Evolutionary conservation across 768 basidiomycete genomes (phyloP).

Genomic region (Cubamyces sp.): DNA sequence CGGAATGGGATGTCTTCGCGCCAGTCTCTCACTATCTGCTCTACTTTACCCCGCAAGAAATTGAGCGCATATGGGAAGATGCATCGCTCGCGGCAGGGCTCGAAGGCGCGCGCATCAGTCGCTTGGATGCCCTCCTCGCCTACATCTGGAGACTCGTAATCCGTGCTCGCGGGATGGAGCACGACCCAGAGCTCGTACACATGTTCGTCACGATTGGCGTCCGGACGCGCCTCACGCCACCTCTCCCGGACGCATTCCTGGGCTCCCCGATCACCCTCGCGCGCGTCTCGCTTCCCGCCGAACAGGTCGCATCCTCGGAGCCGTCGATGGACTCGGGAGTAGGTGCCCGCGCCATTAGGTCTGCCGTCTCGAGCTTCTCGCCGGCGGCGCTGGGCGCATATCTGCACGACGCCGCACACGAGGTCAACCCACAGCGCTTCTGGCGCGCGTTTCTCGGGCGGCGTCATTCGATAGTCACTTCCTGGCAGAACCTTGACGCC

Average conservation of each 20-base stretch:
- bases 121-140: constrained; percentile 42
- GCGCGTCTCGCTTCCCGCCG: constrained; percentile 28
- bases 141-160: constrained; percentile 42
- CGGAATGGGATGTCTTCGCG: constrained; percentile 16
- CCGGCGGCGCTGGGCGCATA: constrained; percentile 34
- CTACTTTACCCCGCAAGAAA: constrained; percentile 28
- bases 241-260: constrained; percentile 34
- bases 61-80: constrained; percentile 39
- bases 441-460: constrained; percentile 42
- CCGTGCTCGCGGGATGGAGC: constrained; percentile 34
- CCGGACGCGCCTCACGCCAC: constrained; percentile 29
- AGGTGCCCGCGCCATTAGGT: constrained; percentile 37
- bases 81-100: constrained; percentile 3
- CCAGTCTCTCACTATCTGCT: constrained; percentile 16
- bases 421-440: constrained; percentile 35
- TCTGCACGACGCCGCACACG: constrained; percentile 41
- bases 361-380: constrained; percentile 32
- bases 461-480: constrained; percentile 39
- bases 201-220: constrained; percentile 36
- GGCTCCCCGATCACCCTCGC: constrained; percentile 40
- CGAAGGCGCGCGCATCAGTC: constrained; percentile 30
- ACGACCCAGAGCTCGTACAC: constrained; percentile 29
- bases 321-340: constrained; percentile 18
- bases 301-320: constrained; percentile 5
- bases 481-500: constrained; percentile 39